These are phyloP conservation scores for Chalaropsis ovoidea DNA, from an alignment of 2,329 filamentous ascomycete genomes.

Conservation along the genomic window DNA sequence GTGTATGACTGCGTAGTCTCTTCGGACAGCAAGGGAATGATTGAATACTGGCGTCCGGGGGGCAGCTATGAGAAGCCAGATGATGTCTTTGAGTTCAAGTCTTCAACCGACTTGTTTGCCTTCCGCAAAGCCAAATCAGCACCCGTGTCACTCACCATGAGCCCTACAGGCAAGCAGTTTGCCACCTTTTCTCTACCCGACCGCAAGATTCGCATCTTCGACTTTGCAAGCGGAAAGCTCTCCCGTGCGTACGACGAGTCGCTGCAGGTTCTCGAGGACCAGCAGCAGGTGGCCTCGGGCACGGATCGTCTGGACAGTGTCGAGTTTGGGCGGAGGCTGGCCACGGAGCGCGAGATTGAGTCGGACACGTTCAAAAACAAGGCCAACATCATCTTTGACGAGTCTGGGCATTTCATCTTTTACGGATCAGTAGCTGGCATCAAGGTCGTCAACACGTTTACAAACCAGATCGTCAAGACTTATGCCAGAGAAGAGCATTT, in stretches of 20 bases:
- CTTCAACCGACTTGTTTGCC: slow-evolving; percentile 85
- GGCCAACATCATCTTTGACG: slow-evolving; percentile 85
- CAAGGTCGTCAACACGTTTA: slow-evolving; percentile 93
- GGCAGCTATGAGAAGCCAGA: slow-evolving; percentile 81
- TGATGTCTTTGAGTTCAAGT: slow-evolving; percentile 86
- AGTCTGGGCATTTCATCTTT: slow-evolving; percentile 87
- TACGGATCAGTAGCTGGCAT: slow-evolving; percentile 87
- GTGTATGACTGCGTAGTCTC: slow-evolving; percentile 83
- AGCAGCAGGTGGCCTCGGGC: slow-evolving; percentile 88
- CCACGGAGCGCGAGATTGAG: slow-evolving; percentile 78
- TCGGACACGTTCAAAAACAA: slow-evolving; percentile 55
- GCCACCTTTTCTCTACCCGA: slow-evolving; percentile 87
- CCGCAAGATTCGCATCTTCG: slow-evolving; percentile 83
- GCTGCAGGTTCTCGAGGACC: slow-evolving; percentile 74
- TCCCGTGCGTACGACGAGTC: slow-evolving; percentile 94
- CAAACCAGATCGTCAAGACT: slow-evolving; percentile 81
- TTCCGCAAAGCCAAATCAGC: slow-evolving; percentile 92
- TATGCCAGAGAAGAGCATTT: slow-evolving; percentile 87
- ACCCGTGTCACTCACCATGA: slow-evolving; percentile 72
- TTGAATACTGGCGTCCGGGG: slow-evolving; percentile 88
- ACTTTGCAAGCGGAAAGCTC: slow-evolving; percentile 80
- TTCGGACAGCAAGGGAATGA: slow-evolving; percentile 79
- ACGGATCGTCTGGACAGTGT: slow-evolving; percentile 74
- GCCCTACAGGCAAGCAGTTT: slow-evolving; percentile 76
- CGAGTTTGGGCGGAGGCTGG: slow-evolving; percentile 82